Evolutionary conservation across 345 rosid genomes (phyloP).

Genomic region (Aquilaria yunnanensis): DNA sequence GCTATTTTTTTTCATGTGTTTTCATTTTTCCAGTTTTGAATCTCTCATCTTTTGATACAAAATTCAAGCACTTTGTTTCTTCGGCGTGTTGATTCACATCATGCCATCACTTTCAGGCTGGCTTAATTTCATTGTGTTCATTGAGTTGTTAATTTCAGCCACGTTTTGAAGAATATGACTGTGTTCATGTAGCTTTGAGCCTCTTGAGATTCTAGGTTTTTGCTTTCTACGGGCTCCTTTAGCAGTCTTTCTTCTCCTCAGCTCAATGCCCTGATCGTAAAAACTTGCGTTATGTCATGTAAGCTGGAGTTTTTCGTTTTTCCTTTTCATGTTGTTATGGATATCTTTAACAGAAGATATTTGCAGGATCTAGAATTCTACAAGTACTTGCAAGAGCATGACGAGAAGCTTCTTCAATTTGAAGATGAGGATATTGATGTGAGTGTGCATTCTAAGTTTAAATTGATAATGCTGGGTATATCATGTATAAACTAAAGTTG

Average conservation of each 20-base stretch:
- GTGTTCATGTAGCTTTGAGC: background rate
- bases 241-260: background rate
- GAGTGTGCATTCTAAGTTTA: conserved; percentile 15
- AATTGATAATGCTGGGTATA: conserved; percentile 1
- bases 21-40: background rate
- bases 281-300: background rate
- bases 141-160: background rate
- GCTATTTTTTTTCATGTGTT: background rate
- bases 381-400: conserved; percentile 69
- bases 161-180: background rate
- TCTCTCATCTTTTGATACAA: background rate
- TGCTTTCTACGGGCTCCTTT: background rate
- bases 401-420: conserved; percentile 68
- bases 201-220: background rate
- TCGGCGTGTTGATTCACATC: background rate
- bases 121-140: background rate
- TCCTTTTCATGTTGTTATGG: background rate
- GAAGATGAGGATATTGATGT: conserved; percentile 73
- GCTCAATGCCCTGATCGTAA: background rate
- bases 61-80: background rate
- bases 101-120: background rate
- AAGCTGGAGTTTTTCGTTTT: background rate
- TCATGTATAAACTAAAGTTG: background rate
- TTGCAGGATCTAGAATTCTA: conserved; percentile 85
- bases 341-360: background rate